Evolutionary conservation across 2,329 filamentous ascomycete genomes (phyloP).

Genomic region (Claviceps sorghi): DNA sequence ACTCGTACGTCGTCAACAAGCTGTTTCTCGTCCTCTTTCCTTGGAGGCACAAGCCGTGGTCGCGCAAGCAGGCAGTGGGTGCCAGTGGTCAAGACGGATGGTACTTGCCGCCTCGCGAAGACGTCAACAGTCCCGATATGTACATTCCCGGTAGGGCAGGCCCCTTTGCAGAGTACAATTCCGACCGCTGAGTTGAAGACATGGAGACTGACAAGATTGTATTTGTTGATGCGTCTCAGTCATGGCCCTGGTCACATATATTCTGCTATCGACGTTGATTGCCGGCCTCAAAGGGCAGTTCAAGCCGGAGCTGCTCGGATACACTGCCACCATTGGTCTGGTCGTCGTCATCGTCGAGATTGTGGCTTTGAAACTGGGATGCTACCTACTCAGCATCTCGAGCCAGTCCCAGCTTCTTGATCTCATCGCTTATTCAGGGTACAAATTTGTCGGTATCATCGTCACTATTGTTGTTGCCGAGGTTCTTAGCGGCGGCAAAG

Average conservation of each 20-base stretch:
- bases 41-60: conserved; percentile 97
- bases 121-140: conserved; percentile 97
- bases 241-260: conserved; percentile 96
- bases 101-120: conserved; percentile 85
- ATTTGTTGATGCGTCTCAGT: conserved; percentile 24
- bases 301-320: conserved; percentile 82
- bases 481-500: conserved; percentile 60
- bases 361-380: conserved; percentile 76
- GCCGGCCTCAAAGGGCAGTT: conserved; percentile 84
- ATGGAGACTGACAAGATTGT: conserved; percentile 10
- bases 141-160: conserved; percentile 61
- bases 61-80: conserved; percentile 66
- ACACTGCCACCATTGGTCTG: conserved; percentile 72
- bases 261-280: conserved; percentile 79
- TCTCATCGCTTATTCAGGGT: conserved; percentile 88
- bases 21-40: conserved; percentile 88
- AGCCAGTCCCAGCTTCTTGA: conserved; percentile 90
- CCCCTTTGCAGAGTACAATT: background rate
- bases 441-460: conserved; percentile 97
- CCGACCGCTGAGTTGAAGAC: background rate
- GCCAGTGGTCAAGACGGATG: conserved; percentile 56
- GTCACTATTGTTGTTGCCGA: conserved; percentile 70
- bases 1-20: conserved; percentile 91
- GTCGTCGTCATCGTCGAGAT: conserved; percentile 80
- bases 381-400: conserved; percentile 84